Conservation (phyloP, 306 rosid genomes). For the Aeschynomene evenia region DNA sequence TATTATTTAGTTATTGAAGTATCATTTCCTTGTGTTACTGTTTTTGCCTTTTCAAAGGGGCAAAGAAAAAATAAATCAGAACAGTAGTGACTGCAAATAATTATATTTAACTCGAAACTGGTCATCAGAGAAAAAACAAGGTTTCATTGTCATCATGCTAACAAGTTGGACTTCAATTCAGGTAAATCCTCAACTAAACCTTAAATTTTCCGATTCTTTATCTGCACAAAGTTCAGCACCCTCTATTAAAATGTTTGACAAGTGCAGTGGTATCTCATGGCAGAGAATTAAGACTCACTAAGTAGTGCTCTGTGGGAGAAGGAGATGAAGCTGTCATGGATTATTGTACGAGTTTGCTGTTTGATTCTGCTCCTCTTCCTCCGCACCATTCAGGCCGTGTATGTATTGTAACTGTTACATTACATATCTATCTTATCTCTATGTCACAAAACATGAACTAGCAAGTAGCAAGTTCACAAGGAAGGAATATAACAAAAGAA, state of each 20-base stretch:
- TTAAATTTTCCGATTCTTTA: neutral
- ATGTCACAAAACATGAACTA: neutral
- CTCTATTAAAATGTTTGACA: neutral
- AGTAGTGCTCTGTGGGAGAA: neutral
- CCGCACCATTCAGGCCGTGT: neutral
- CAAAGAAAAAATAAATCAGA: too few species aligned
- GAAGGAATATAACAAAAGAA: too few species aligned
- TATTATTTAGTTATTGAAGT: too few species aligned
- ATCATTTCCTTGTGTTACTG: neutral
- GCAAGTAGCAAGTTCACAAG: neutral
- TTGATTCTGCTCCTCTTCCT: neutral
- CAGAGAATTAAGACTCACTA: neutral
- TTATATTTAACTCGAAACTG: too few species aligned
- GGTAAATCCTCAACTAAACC: neutral
- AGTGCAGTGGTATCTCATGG: too few species aligned
- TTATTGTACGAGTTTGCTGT: neutral
- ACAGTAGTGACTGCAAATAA: too few species aligned
- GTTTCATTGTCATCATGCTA: neutral
- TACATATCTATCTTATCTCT: neutral
- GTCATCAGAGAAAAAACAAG: neutral
- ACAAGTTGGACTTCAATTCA: neutral
- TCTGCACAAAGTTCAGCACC: neutral
- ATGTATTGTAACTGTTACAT: neutral
- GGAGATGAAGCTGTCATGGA: neutral
- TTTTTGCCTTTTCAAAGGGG: neutral